These are phyloP conservation scores for Coemansia sp. DNA, from an alignment of 192 early-diverging fungal genomes.

Conservation along the genomic window DNA sequence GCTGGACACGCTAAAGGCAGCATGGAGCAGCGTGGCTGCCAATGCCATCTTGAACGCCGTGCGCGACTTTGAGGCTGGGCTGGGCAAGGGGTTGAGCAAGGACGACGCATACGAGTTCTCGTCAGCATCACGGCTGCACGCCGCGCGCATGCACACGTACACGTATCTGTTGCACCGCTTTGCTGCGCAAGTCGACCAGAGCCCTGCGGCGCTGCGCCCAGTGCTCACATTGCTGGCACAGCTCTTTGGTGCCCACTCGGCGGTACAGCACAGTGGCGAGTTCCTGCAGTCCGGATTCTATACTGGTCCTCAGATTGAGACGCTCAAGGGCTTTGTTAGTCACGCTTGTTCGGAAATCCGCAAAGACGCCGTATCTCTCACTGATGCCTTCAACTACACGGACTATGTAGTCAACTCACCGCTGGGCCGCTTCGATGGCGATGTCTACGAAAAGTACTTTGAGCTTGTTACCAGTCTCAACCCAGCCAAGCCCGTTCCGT, in stretches of 20 bases:
- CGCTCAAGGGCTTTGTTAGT: constrained; percentile 67
- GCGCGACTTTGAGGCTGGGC: constrained; percentile 70
- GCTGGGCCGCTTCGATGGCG: constrained; percentile 81
- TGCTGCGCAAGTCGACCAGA: constrained; percentile 68
- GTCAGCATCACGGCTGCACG: constrained; percentile 78
- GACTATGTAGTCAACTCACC: constrained; percentile 92
- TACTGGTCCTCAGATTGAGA: constrained; percentile 68
- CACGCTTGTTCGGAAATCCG: constrained; percentile 70
- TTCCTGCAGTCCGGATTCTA: constrained; percentile 90
- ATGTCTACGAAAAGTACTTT: constrained; percentile 88
- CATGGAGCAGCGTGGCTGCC: constrained; percentile 80
- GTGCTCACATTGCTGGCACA: constrained; percentile 71
- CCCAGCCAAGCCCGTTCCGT: constrained; percentile 69
- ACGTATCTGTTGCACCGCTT: constrained; percentile 87
- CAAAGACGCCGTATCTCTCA: constrained; percentile 77
- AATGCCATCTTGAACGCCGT: constrained; percentile 83
- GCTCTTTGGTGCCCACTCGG: constrained; percentile 83
- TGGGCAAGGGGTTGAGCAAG: constrained; percentile 66
- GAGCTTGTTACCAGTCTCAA: constrained; percentile 77
- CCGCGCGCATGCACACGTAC: constrained; percentile 83
- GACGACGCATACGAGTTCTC: constrained; percentile 88
- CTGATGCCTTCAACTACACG: constrained; percentile 85
- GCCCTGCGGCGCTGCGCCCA: constrained; percentile 62
- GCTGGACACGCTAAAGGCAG: constrained; percentile 70
- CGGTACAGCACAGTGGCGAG: constrained; percentile 77